Conservation (phyloP, 148 eudicot genomes). For the Linanthus parryae region DNA sequence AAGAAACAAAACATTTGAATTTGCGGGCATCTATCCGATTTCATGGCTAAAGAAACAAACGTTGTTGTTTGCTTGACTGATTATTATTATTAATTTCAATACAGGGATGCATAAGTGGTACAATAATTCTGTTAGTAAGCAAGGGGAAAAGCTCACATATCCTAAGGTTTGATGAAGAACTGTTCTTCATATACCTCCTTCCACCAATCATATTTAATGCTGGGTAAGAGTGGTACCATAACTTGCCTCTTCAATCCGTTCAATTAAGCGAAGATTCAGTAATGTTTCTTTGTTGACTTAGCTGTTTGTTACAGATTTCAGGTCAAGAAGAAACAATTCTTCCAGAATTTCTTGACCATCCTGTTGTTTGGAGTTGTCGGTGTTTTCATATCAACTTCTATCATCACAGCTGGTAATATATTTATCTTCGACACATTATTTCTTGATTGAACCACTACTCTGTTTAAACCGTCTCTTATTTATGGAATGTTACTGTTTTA, state of each 20-base stretch:
- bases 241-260: not conserved
- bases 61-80: no score
- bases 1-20: no score
- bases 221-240: slow-evolving; percentile 43
- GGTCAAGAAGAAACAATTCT: slow-evolving; percentile 97
- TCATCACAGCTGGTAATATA: slow-evolving; percentile 66
- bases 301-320: slow-evolving; percentile 52
- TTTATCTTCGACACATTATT: not conserved
- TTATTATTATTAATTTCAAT: no score
- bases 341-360: slow-evolving; percentile 87
- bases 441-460: not conserved
- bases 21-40: no score
- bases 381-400: slow-evolving; percentile 65
- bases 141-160: slow-evolving; percentile 84
- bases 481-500: slow-evolving; percentile 12
- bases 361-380: slow-evolving; percentile 86
- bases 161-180: slow-evolving; percentile 69
- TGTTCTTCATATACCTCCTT: slow-evolving; percentile 92
- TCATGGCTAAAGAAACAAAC: no score
- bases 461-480: not conserved
- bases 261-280: not conserved
- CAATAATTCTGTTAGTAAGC: slow-evolving; percentile 55
- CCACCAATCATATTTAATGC: slow-evolving; percentile 98
- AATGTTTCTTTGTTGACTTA: not conserved
- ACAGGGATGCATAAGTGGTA: slow-evolving; percentile 68